Evolutionary conservation across 108 stramenopile genomes (phyloP), one percentile per base, ranked within the genome.

Genomic region (Skeletonema costatum): DNA sequence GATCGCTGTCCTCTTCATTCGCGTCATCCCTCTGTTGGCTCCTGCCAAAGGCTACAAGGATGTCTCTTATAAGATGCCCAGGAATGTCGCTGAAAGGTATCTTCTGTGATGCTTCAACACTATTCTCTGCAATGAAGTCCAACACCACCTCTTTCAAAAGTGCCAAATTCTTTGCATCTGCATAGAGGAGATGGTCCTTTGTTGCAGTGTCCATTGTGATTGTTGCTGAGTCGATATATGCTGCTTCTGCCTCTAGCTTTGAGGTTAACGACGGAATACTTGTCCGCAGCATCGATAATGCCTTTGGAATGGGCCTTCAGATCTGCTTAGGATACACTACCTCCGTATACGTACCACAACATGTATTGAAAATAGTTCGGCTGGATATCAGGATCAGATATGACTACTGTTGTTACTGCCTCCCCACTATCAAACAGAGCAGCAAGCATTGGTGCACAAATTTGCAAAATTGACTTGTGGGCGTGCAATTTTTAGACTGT

Each of bases 221-320:
- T 7, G n/a, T 6, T 29, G n/a, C 11, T 17, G 63, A 64, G 6
- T n/a, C 32, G 6, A 64, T 31, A 39, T 71, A 46, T 17, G 41
- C 42, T 6, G 72, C 62, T 39, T 73, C 72, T 6, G 72, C 72
- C 19, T 64, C 62, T 14, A 64, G 0, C 31, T 75, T 75, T 75
- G 12, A 75, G 66, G 6, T 32, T 32, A 11, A 51, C 32, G 33
- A 66, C 4, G 10, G 48, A 42, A 67, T 66, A 75, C 48, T 67
- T 67, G 17, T 66, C 74, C 9, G 74, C 44, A 7, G 74, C 66
- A 29, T 67, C 66, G 4, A 75, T 44, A 42, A 75, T 53, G 10
- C 4, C 30, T 36, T 58, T 75, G 30, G 74, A 46, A 32, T 67
- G 16, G 4, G 14, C 64, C 32, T n/a, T 48, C 74, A 66, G 58